These are phyloP conservation scores for Entoloma clypeatum DNA, from an alignment of 1,284 basidiomycete species.

Conservation along the genomic window DNA sequence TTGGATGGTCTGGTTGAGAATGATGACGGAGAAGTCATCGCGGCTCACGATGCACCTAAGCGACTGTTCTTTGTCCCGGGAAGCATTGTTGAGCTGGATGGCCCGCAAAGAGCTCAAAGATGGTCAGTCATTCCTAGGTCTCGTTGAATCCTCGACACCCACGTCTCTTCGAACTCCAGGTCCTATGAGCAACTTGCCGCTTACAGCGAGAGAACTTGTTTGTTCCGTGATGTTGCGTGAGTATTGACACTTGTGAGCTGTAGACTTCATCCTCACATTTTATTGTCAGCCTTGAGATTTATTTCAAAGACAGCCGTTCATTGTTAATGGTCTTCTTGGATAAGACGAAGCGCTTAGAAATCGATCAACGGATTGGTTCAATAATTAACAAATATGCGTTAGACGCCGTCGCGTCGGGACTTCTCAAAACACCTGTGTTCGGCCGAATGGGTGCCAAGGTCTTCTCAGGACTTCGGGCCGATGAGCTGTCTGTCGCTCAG, in stretches of 20 bases:
- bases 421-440: conserved; percentile 54
- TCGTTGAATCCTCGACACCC: background rate
- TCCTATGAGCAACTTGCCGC: conserved; percentile 74
- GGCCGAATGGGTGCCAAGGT: conserved; percentile 46
- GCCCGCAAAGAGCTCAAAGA: conserved; percentile 71
- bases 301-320: conserved; percentile 86
- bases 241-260: conserved; percentile 26
- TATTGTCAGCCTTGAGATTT: conserved; percentile 70
- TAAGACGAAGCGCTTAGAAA: conserved; percentile 59
- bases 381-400: conserved; percentile 41
- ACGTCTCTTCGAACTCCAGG: conserved; percentile 42
- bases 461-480: conserved; percentile 41
- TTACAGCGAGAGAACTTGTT: conserved; percentile 78
- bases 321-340: conserved; percentile 77
- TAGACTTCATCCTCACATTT: conserved; percentile 5
- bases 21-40: conserved; percentile 84
- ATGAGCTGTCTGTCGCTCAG: conserved; percentile 68
- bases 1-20: conserved; percentile 91
- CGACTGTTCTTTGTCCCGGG: conserved; percentile 83
- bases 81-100: conserved; percentile 75
- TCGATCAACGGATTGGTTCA: conserved; percentile 57
- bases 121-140: conserved; percentile 57
- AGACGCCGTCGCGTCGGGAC: conserved; percentile 40
- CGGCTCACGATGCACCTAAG: conserved; percentile 82
- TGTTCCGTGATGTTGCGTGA: conserved; percentile 88